Base-by-base conservation (phyloP, 2,329 filamentous ascomycete genomes). In the Tetracladium maxilliforme region DNA sequence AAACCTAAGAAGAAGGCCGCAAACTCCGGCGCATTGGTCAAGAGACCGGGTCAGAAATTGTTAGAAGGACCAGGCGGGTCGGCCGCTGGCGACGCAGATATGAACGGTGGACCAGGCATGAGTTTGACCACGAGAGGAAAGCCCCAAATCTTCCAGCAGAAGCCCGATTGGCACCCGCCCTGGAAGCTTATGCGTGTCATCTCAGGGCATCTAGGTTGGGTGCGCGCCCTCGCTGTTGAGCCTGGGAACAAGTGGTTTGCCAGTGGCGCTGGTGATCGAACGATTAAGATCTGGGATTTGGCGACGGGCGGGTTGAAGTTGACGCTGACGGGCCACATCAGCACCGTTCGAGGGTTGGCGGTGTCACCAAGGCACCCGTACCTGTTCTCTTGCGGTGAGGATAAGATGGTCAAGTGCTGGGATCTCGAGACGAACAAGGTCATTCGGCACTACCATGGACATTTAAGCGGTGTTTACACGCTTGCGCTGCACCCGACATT, bases 381-480 rank as follows among this genome's bases (percentile, higher is more conserved):
- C 45, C 66, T 98, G 7, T 98, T 98, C 52, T 93, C 84, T 8
- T 98, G 90, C 44, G 92, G 83, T 30, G 90, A 98, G 52, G 90
- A 98, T 50, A 98, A 98, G 60, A 94, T 94, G 86, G 90, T 98
- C 33, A 98, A 98, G 54, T 98, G 90, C 56, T 98, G 90, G 90
- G 90, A 98, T 56, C 58, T 98, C 36, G 90, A 98, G 52, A 94
- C 87, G n/a, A 98, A 98, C 59, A 94, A 94, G 52, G 90, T 98
- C 31, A 94, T 95, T 44, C 71, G 87, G 19, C 84, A 94, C 52
- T 98, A 95, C 49, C 90, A 98, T 48, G 92, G 92, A 11, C 90
- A 98, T 54, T 59, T 98, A 13, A 92, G 82, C 40, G 90, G 90
- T 35, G 90, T 98, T 4, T 98, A 98, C 54, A 86, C 86, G 1